Base-by-base conservation (phyloP, 441 rosid genomes). In the Kokia cookei region DNA sequence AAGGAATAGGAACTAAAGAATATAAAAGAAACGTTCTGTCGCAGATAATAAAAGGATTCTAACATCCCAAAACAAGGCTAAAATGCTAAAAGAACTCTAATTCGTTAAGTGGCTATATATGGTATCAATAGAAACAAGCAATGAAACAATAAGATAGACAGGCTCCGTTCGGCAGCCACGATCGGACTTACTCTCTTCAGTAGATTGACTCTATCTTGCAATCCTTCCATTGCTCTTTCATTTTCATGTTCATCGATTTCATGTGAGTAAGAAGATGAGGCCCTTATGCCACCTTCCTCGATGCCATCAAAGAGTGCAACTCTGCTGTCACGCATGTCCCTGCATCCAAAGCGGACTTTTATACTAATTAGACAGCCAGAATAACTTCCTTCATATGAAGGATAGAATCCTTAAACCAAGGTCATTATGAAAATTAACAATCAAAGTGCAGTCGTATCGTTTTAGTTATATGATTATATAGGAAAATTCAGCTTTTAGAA, bases 281-380 rank as follows among this genome's bases (percentile, higher is more conserved):
- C 91, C 83, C 96, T 87, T 76, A 91, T 87, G 76, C 99, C 99
- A 85, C 98, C 98, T 79, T 96, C 99, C 82, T 92, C 97, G n/a
- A 92, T 88, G 66, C 96, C 94, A 81, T 96, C 98, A 83, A 93
- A 96, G 57, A 93, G 97, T 43, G 93, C 84, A 62, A 86, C 81
- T 85, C 90, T 91, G 54, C 78, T 84, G 76, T 82, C 87, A 64
- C 94, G 94, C 58, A 77, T 74, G 74, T 96, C 98, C 89, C 98
- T 96, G 85, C 72, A 77, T 5, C 14, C 57, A 76, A 74, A 22
- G 29, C 12, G 53, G 4, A 65, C 48, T 71, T 17, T 13, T 12
- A 6, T 59, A 58, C 35, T 3, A 58, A 14, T 73, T 53, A 71
- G 40, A 29, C 71, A 57, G 40, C 45, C 53, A 50, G 65, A 75